Conservation (phyloP, 2,329 filamentous ascomycete genomes). For the Ascochyta lentis region DNA sequence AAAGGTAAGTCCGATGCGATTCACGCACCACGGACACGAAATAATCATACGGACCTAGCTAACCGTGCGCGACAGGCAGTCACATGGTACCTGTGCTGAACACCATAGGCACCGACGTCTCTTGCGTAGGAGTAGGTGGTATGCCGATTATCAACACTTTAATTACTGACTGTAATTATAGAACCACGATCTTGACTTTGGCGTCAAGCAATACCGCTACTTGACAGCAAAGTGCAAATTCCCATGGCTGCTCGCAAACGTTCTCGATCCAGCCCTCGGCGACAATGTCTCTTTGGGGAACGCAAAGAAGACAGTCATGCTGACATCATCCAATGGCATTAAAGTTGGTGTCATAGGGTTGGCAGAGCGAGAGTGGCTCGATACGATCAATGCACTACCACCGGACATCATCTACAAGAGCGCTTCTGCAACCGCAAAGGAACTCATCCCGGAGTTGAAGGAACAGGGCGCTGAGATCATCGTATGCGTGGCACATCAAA, state of each 20-base stretch:
- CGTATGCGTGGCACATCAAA: conserved; percentile 82
- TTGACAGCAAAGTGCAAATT: conserved; percentile 78
- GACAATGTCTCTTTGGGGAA: conserved; percentile 76
- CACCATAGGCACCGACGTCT: conserved; percentile 74
- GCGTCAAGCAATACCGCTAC: conserved; percentile 78
- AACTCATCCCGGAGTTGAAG: conserved; percentile 75
- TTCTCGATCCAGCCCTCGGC: conserved; percentile 82
- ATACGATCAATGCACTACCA: conserved; percentile 85
- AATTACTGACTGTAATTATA: conserved; percentile 44
- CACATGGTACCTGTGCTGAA: conserved; percentile 92
- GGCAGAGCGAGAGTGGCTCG: conserved; percentile 86
- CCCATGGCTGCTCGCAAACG: conserved; percentile 89
- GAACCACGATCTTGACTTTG: conserved; percentile 95
- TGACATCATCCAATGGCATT: conserved; percentile 82
- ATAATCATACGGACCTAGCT: not conserved
- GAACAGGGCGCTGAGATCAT: conserved; percentile 82
- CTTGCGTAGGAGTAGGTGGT: conserved; percentile 77
- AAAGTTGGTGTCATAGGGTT: conserved; percentile 86
- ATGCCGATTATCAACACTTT: not conserved
- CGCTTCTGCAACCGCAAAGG: conserved; percentile 75
- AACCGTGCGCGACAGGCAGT: conserved; percentile 56
- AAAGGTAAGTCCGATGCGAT: conserved; percentile 65
- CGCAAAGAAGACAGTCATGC: conserved; percentile 75
- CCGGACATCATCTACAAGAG: conserved; percentile 83
- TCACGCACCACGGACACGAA: not conserved